Evolutionary conservation across 73 alveolate genomes (phyloP).

Genomic region (Paramecium primaurelia): DNA sequence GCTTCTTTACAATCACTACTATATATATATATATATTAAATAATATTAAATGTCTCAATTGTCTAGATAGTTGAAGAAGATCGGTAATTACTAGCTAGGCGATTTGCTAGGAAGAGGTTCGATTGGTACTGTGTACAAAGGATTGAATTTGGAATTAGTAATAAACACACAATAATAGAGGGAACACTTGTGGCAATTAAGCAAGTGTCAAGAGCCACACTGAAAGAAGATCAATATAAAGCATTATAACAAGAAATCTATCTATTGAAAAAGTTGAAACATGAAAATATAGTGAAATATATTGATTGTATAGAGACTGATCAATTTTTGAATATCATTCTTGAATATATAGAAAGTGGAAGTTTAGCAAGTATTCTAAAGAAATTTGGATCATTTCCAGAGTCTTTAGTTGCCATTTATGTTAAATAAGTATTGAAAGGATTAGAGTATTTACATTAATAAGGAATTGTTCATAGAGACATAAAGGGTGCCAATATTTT

Average conservation of each 20-base stretch:
- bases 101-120: constrained; percentile 94
- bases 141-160: constrained; percentile 81
- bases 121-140: constrained; percentile 95
- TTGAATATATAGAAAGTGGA: constrained; percentile 95
- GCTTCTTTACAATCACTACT: neutral
- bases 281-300: constrained; percentile 94
- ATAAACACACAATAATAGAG: neutral
- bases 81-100: constrained; percentile 71
- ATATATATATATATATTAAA: neutral
- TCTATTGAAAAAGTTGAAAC: constrained; percentile 87
- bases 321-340: constrained; percentile 82
- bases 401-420: constrained; percentile 86
- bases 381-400: constrained; percentile 87
- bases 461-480: constrained; percentile 96
- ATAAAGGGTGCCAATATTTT: constrained; percentile 97
- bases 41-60: constrained; percentile 17
- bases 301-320: constrained; percentile 93
- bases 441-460: constrained; percentile 88
- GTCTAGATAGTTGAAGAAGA: constrained; percentile 41
- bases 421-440: constrained; percentile 93
- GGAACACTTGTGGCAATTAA: constrained; percentile 95
- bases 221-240: constrained; percentile 79
- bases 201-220: constrained; percentile 76
- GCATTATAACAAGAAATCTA: constrained; percentile 86
- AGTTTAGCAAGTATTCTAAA: constrained; percentile 57